Evolutionary conservation across 257 asterid species (phyloP), one percentile per base, ranked within the genome.

Genomic region (Solanum rostratum): DNA sequence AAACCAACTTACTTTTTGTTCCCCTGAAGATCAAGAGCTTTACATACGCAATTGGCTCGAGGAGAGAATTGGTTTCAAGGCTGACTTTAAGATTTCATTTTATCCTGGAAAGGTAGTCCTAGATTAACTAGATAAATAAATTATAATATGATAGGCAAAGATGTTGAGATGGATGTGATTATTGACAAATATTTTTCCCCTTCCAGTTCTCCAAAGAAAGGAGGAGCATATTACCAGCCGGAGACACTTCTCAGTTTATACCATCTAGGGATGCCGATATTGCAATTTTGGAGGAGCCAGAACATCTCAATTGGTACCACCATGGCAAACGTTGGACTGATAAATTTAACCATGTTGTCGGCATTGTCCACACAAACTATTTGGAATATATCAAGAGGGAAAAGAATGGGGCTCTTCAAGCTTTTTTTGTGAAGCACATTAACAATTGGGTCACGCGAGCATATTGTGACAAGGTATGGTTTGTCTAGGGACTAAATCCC

Each of bases 301-400:
- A 97, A 87, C 99, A 97, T 86, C 91, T 97, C 88, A 97, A 97
- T 85, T 97, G 99, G 99, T 97, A 97, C 88, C 99, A 97, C 88
- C 99, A 97, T 84, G 99, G 99, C 39, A 97, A 92, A 90, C 97
- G 99, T 30, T 97, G 99, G 99, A 95, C 97, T 52, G 95, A 97
- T 92, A 97, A 95, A 90, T 97, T 97, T 90, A 95, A 94, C 92
- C 98, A 97, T 80, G 99, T 97, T 53, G 98, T 97, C 19, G 99
- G 99, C 20, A 84, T 97, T 80, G 98, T 97, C 82, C 99, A 97
- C 88, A 97, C 99, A 52, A 97, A 97, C 86, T 97, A 97, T 91
- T 92, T 97, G 93, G 99, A 97, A 87, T 97, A 95, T 90, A 95
- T 97, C 94, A 97, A 92, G 93, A 90, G 99, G 92, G 99, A 97